A percentile compares a stretch with the other conserved stretches of the same genome.
These are phyloP conservation scores for Gastrolobium villosum DNA, from an alignment of 306 rosid species.

Conservation along the genomic window DNA sequence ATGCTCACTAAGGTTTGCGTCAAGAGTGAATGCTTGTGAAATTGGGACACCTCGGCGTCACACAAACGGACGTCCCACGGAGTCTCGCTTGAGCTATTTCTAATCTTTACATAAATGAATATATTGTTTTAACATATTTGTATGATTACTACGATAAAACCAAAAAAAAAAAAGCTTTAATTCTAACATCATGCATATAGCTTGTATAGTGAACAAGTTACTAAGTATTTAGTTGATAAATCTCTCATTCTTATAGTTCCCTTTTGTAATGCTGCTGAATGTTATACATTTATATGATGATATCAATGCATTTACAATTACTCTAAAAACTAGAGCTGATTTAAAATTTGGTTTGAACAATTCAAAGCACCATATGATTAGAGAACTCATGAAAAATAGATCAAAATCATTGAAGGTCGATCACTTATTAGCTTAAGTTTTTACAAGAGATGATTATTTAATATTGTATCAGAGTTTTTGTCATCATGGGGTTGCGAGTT, in stretches of 20 bases:
- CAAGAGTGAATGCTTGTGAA: conserved; percentile 96
- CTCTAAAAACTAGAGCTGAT: neutral
- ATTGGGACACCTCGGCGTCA: conserved; percentile 94
- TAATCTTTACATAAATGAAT: conserved; percentile 46
- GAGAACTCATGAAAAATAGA: too few species aligned
- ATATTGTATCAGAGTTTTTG: too few species aligned
- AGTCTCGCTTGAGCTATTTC: conserved; percentile 77
- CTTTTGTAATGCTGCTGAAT: conserved; percentile 19
- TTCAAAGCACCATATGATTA: too few species aligned
- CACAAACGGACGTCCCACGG: conserved; percentile 64
- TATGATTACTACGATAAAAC: conserved; percentile 40
- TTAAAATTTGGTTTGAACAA: too few species aligned
- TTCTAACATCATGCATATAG: conserved; percentile 71
- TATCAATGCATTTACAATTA: neutral
- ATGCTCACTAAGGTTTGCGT: conserved; percentile 94
- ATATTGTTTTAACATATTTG: conserved; percentile 43
- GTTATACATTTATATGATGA: neutral
- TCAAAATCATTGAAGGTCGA: too few species aligned
- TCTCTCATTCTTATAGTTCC: conserved; percentile 6
- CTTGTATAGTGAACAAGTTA: conserved; percentile 68
- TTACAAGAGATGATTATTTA: too few species aligned
- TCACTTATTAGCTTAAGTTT: too few species aligned
- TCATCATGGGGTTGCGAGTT: too few species aligned
- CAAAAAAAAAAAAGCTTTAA: conserved; percentile 57
- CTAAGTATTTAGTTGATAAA: conserved; percentile 28